Percentiles rank a stretch among this genome's conserved stretches.
Conservation (phyloP, 2,329 filamentous ascomycete species). For the Aspergillus amoenus region DNA sequence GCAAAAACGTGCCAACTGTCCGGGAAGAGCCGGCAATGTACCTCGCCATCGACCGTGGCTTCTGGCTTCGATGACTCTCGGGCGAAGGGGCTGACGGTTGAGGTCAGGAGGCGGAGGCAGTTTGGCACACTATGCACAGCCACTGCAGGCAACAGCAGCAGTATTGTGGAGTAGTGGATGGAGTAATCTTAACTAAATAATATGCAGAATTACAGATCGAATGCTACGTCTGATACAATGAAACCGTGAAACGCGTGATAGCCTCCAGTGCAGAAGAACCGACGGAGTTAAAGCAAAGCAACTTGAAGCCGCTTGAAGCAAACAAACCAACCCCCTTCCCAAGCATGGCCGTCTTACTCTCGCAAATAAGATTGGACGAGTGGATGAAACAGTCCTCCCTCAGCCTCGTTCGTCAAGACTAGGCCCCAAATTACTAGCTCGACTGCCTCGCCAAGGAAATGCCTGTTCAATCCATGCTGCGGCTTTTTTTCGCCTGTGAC, state of each 20-base stretch:
- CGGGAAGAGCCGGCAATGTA: constrained; percentile 30
- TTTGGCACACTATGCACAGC: not conserved
- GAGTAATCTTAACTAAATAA: not conserved
- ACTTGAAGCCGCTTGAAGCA: not conserved
- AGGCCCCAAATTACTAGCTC: not conserved
- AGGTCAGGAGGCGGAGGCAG: not conserved
- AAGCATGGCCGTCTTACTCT: not conserved
- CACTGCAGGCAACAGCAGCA: not conserved
- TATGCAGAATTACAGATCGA: not conserved
- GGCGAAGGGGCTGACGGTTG: not conserved
- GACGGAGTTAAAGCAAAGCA: too few relatives aligned
- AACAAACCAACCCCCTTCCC: not conserved
- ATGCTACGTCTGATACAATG: not conserved
- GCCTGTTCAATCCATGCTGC: too few relatives aligned
- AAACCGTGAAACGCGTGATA: not conserved
- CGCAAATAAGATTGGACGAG: not conserved
- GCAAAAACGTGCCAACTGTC: constrained; percentile 23
- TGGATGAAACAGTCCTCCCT: not conserved
- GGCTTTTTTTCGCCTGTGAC: too few relatives aligned
- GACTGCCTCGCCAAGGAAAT: too few relatives aligned
- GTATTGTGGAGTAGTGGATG: not conserved
- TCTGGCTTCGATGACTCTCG: constrained; percentile 24
- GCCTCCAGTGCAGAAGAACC: not conserved
- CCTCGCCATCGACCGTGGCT: constrained; percentile 26
- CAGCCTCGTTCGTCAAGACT: not conserved